Base-by-base conservation (phyloP, 2,329 filamentous ascomycete genomes). In the Verticillium dahliae region DNA sequence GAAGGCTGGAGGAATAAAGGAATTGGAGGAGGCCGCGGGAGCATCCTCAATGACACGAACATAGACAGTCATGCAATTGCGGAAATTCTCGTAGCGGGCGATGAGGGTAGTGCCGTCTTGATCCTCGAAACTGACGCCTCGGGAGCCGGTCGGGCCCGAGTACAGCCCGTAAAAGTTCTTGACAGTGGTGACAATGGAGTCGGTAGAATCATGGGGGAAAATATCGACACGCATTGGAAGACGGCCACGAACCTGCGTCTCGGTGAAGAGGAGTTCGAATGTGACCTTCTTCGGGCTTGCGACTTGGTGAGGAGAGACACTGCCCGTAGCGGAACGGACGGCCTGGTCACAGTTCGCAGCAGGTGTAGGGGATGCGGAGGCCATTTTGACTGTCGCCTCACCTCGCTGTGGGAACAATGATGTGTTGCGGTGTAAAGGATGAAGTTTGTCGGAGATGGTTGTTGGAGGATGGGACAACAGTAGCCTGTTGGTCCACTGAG, bases 121-220 rank as follows among this genome's bases (percentile, higher is more conserved):
- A 75, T 98, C 94, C 77, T 98, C 94, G 71, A 99, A 98, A 78
- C 92, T 96, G 71, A 99, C 90, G 67, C 95, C 93, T 73, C 89
- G 89, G 68, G 86, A 86, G 68, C 86, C 84, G 65, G 77, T 78
- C 39, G 82, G 81, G 65, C 85, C 88, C 67, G 94, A 91, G 74
- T 97, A 97, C 67, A 99, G 84, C 64, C 95, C 95, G 73, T 97
- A 98, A 79, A 98, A 98, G 81, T 97, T 98, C 84, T 97, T 98
- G 72, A 98, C 94, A 1, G 95, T 98, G 14, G 92, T 95, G 66
- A 98, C 91, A 78, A 99, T 99, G 39, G 93, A 97, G 73, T 98
- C 94, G 27, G 94, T 98, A 59, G 91, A 93, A 80, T 99, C 95
- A 76, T 98, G 93, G 56, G 91, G 91, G 71, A 90, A 97, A 68